These are phyloP conservation scores for Leccinum imitatum DNA, from an alignment of 768 basidiomycete species.

Conservation along the genomic window DNA sequence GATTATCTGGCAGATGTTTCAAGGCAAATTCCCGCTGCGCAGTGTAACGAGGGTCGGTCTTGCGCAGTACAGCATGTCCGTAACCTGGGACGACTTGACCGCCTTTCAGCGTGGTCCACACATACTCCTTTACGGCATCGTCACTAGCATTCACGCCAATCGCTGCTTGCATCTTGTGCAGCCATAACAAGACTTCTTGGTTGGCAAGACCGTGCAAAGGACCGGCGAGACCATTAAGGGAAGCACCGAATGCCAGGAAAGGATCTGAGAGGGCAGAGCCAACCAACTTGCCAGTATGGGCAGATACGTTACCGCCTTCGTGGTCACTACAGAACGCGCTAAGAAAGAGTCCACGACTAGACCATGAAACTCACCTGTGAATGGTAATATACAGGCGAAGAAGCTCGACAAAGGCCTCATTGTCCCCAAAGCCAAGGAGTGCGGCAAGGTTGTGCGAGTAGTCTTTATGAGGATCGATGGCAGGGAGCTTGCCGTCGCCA, in stretches of 20 bases:
- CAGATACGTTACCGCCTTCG: slow-evolving; percentile 98
- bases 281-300: slow-evolving; percentile 90
- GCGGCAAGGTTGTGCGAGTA: slow-evolving; percentile 88
- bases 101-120: slow-evolving; percentile 90
- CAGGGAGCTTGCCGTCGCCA: slow-evolving; percentile 81
- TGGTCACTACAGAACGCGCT: slow-evolving; percentile 62
- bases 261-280: slow-evolving; percentile 97
- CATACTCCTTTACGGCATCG: slow-evolving; percentile 88
- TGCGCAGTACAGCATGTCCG: slow-evolving; percentile 82
- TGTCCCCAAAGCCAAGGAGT: slow-evolving; percentile 89
- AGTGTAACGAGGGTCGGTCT: slow-evolving; percentile 90
- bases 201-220: slow-evolving; percentile 96
- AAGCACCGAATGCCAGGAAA: slow-evolving; percentile 91
- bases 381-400: slow-evolving; percentile 96
- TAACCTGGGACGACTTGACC: slow-evolving; percentile 96
- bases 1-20: slow-evolving; percentile 82
- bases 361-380: slow-evolving; percentile 58
- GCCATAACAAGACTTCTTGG: slow-evolving; percentile 95
- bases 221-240: slow-evolving; percentile 94
- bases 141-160: slow-evolving; percentile 85
- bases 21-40: slow-evolving; percentile 89
- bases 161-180: slow-evolving; percentile 88
- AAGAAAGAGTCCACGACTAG: neutral
- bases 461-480: slow-evolving; percentile 82
- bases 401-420: slow-evolving; percentile 86